phyloP scores from a whole-genome alignment of 2,329 filamentous ascomycete species.

The Colletotrichum sp. region DNA sequence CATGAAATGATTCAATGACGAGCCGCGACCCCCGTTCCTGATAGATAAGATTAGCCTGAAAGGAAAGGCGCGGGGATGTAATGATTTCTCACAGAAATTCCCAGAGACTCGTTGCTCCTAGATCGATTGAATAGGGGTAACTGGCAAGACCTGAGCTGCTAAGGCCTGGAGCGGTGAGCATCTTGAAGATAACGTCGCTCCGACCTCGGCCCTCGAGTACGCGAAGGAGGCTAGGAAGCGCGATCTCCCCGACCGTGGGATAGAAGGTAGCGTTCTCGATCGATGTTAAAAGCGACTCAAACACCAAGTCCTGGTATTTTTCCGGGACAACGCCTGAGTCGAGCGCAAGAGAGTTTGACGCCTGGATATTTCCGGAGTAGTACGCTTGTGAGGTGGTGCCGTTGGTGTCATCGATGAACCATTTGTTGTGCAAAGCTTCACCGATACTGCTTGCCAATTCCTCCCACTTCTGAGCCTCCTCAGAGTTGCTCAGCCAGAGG shows the following conservation, averaged over 20 bases:
- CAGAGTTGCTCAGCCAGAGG: not conserved
- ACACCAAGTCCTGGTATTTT: not conserved
- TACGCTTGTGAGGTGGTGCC: not conserved
- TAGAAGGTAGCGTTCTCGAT: not conserved
- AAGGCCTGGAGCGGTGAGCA: slow-evolving; percentile 2
- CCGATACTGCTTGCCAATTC: not conserved
- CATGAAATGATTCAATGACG: slow-evolving; percentile 22
- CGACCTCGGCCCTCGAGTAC: not conserved
- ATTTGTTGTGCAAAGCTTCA: not conserved
- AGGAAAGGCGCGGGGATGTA: too few species aligned
- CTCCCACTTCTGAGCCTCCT: not conserved
- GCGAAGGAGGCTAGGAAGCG: slow-evolving; percentile 8
- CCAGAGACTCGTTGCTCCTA: slow-evolving; percentile 16
- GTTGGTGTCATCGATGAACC: not conserved
- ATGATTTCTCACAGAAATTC: not conserved
- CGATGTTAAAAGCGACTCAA: not conserved
- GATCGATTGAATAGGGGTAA: not conserved
- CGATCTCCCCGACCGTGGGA: slow-evolving; percentile 10
- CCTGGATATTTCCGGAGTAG: slow-evolving; percentile 9
- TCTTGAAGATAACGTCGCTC: slow-evolving; percentile 6
- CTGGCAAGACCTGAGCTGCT: not conserved
- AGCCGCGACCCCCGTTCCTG: not conserved
- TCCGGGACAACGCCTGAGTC: not conserved
- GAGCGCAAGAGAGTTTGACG: slow-evolving; percentile 9
- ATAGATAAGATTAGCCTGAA: fast-evolving